A percentile compares a stretch with the other conserved stretches of the same genome.
These are phyloP conservation scores for Exophiala aquamarina DNA, from an alignment of 2,329 filamentous ascomycete genomes.

Conservation along the genomic window DNA sequence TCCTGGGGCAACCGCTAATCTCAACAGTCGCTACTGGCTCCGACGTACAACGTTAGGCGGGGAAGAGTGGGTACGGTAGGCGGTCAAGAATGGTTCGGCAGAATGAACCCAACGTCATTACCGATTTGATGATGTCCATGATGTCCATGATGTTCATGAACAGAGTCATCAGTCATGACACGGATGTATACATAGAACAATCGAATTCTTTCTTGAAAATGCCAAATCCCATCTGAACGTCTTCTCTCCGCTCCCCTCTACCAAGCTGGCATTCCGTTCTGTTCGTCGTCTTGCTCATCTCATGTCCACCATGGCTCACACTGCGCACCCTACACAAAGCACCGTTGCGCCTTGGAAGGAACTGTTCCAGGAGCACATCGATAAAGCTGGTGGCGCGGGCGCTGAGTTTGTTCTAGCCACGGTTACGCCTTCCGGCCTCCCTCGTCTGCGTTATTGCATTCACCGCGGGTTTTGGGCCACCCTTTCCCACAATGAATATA, in stretches of 20 bases:
- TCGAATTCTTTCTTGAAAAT: no score
- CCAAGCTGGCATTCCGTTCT: neutral
- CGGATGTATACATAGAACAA: no score
- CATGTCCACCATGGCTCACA: constrained; percentile 44
- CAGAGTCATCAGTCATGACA: no score
- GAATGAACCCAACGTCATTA: no score
- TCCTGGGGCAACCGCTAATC: no score
- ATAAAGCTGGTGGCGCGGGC: constrained; percentile 35
- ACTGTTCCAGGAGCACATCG: constrained; percentile 50
- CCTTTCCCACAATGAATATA: constrained; percentile 69
- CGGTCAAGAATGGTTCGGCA: no score
- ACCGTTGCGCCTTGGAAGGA: constrained; percentile 53
- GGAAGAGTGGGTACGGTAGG: no score
- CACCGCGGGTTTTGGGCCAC: constrained; percentile 80
- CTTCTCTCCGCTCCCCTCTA: neutral
- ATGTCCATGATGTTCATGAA: no score
- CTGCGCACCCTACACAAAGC: constrained; percentile 29
- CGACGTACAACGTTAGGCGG: no score
- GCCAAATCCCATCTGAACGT: no score
- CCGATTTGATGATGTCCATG: no score
- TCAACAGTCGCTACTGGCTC: no score
- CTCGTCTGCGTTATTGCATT: constrained; percentile 73
- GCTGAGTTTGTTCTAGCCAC: constrained; percentile 47
- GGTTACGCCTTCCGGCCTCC: constrained; percentile 35
- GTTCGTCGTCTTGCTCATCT: neutral